These are phyloP conservation scores for Hypoxylon sp. DNA, from an alignment of 2,329 filamentous ascomycete species.

Conservation along the genomic window DNA sequence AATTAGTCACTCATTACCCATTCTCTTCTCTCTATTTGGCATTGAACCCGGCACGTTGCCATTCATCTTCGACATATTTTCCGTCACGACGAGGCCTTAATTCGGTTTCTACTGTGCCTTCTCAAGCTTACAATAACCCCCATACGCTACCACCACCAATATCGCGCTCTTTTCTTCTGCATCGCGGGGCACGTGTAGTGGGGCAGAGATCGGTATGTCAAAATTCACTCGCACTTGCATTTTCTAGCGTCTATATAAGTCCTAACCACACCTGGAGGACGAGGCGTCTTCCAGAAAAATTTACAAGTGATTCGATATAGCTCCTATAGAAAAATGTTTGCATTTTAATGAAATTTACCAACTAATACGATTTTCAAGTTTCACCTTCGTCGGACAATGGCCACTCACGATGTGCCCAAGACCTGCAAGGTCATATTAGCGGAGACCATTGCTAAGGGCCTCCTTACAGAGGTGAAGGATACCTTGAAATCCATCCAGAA, in stretches of 20 bases:
- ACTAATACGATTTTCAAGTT: constrained; percentile 13
- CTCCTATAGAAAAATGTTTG: constrained; percentile 5
- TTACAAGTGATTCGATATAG: constrained; percentile 2
- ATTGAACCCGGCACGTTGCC: constrained; percentile 6
- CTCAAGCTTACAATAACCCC: constrained; percentile 7
- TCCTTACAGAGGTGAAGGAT: constrained; percentile 81
- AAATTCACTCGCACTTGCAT: constrained; percentile 27
- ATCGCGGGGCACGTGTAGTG: constrained; percentile 41
- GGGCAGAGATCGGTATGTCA: constrained; percentile 35
- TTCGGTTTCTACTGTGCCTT: constrained; percentile 3
- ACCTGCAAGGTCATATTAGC: constrained; percentile 95
- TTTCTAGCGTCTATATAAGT: constrained; percentile 20
- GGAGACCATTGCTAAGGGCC: constrained; percentile 83
- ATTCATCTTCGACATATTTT: constrained; percentile 6
- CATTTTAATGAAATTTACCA: background rate
- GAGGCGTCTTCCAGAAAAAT: background rate
- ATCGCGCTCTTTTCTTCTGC: constrained; percentile 24
- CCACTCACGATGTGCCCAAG: constrained; percentile 62
- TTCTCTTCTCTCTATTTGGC: constrained; percentile 29
- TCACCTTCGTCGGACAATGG: constrained; percentile 51
- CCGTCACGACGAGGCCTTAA: constrained; percentile 2
- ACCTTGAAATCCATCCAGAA: constrained; percentile 78
- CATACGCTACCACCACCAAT: background rate
- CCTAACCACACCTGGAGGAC: constrained; percentile 3
- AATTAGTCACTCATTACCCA: constrained; percentile 42